These are phyloP conservation scores for Cladosporium oxysporum DNA, from an alignment of 2,329 filamentous ascomycete species.

Conservation along the genomic window DNA sequence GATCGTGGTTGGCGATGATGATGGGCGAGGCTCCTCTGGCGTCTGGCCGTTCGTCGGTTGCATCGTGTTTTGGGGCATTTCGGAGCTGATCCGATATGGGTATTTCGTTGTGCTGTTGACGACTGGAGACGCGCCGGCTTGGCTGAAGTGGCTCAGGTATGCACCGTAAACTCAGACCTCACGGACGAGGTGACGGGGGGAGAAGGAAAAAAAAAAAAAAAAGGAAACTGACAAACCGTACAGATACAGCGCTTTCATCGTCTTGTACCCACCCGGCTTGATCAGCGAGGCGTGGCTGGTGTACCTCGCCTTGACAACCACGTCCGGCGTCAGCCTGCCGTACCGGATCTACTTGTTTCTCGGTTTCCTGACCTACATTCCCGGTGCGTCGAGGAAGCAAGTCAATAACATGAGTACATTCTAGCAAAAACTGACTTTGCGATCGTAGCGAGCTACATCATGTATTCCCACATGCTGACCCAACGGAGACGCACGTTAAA, in stretches of 20 bases:
- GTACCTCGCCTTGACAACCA: constrained; percentile 1
- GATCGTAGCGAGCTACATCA: neutral
- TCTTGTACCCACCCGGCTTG: constrained; percentile 6
- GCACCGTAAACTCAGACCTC: neutral
- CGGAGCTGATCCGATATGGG: neutral
- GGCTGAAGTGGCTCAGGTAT: constrained; percentile 8
- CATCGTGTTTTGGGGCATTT: neutral
- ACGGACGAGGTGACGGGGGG: no score
- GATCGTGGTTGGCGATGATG: neutral
- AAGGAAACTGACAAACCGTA: neutral
- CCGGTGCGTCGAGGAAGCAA: neutral
- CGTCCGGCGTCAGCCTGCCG: neutral
- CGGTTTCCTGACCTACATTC: neutral
- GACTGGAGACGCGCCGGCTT: neutral
- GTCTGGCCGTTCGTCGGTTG: neutral
- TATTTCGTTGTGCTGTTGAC: constrained; percentile 6
- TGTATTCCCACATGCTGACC: constrained; percentile 3
- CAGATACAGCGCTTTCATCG: constrained; percentile 9
- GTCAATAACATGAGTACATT: neutral
- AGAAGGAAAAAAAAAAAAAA: no score
- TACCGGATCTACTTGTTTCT: neutral
- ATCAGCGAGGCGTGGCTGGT: constrained; percentile 3
- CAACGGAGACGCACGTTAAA: constrained; percentile 1
- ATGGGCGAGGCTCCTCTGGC: neutral
- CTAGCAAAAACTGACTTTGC: neutral